Conservation (phyloP, 2,329 filamentous ascomycete genomes). For the Alternaria hordeiaustralica region DNA sequence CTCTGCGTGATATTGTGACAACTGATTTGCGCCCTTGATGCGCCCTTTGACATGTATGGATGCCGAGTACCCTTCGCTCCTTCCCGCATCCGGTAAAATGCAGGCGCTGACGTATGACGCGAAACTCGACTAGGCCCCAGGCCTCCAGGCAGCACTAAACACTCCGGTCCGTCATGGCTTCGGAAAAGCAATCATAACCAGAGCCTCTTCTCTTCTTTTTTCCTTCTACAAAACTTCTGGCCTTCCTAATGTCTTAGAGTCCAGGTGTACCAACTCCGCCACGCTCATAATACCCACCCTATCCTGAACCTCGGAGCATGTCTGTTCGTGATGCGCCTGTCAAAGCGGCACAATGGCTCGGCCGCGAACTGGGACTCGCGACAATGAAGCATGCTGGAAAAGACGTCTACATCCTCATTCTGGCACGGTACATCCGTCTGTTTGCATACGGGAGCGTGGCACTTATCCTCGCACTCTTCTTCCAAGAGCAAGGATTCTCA, state of each 20-base stretch:
- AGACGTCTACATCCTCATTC: conserved; percentile 45
- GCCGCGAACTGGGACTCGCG: conserved; percentile 37
- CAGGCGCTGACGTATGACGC: conserved; percentile 14
- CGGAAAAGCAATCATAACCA: background rate
- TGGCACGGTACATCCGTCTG: conserved; percentile 46
- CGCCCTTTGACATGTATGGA: conserved; percentile 4
- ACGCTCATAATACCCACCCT: background rate
- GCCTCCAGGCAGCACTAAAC: conserved; percentile 17
- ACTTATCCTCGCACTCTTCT: conserved; percentile 47
- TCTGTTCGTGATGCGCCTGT: conserved; percentile 5
- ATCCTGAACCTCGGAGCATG: conserved; percentile 17
- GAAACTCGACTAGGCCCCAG: conserved; percentile 7
- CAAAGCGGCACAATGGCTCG: conserved; percentile 28
- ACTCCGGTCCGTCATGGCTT: conserved; percentile 11
- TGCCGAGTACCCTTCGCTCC: conserved; percentile 1
- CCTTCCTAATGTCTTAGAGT: background rate
- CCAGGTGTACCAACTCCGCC: background rate
- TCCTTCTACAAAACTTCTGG: background rate
- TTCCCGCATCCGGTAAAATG: conserved; percentile 10
- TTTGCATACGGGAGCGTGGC: conserved; percentile 47
- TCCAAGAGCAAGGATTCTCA: conserved; percentile 43
- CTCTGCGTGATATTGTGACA: background rate
- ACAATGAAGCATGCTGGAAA: conserved; percentile 35
- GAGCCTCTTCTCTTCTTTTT: background rate
- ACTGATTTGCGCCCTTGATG: background rate